Percentiles rank a stretch among this genome's conserved stretches.
Evolutionary conservation across 148 eudicot genomes (phyloP).

Genomic region (Heliamphora exappendiculata): DNA sequence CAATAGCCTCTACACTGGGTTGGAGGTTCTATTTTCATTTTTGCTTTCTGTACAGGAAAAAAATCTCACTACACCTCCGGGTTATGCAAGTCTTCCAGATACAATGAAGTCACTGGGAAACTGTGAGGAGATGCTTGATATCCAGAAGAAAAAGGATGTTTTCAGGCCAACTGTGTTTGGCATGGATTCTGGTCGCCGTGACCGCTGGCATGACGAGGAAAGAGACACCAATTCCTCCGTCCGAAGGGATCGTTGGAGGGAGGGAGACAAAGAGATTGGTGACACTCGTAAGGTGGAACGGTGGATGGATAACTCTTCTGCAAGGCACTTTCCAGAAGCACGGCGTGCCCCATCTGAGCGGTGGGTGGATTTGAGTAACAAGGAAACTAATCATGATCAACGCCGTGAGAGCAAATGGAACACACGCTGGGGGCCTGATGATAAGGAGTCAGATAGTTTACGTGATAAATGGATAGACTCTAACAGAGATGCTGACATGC

Average conservation of each 20-base stretch:
- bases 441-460: slow-evolving; percentile 48
- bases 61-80: slow-evolving; percentile 37
- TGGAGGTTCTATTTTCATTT: slow-evolving; percentile 1
- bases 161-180: slow-evolving; percentile 81
- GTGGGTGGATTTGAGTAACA: slow-evolving; percentile 52
- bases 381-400: slow-evolving; percentile 57
- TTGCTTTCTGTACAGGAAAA: slow-evolving; percentile 43
- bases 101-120: slow-evolving; percentile 22
- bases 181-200: slow-evolving; percentile 71
- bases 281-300: slow-evolving; percentile 58
- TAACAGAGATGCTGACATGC: slow-evolving; percentile 43
- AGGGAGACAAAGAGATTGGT: slow-evolving; percentile 57
- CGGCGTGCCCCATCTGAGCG: slow-evolving; percentile 64
- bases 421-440: slow-evolving; percentile 83
- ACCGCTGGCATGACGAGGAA: slow-evolving; percentile 96
- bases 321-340: slow-evolving; percentile 52
- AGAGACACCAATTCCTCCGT: slow-evolving; percentile 69
- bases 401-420: slow-evolving; percentile 89
- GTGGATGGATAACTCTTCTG: slow-evolving; percentile 43
- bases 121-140: slow-evolving; percentile 9
- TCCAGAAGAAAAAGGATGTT: slow-evolving; percentile 67
- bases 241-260: slow-evolving; percentile 81
- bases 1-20: background rate
- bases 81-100: slow-evolving; percentile 34
- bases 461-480: slow-evolving; percentile 51